phyloP scores from a whole-genome alignment of 2,329 filamentous ascomycete genomes.

The Arthrobotrys sinensis region DNA sequence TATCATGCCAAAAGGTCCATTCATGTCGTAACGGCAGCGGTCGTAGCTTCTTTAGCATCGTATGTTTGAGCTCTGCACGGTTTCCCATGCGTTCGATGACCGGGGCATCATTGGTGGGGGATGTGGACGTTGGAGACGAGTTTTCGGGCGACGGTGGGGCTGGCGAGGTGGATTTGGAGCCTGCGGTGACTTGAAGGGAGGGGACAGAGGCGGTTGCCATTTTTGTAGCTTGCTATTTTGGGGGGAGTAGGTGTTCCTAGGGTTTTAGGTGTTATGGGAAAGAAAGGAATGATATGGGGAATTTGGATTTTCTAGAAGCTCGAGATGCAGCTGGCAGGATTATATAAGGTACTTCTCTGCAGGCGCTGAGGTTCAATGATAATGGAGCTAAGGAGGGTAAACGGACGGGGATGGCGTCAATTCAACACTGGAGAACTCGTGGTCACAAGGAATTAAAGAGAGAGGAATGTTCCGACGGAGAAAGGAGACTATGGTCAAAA shows the following conservation, averaged over 20 bases:
- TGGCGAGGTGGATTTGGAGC: slow-evolving; percentile 51
- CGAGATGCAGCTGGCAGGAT: slow-evolving; percentile 26
- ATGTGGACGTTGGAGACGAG: slow-evolving; percentile 38
- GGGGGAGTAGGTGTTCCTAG: not conserved
- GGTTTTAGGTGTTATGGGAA: not conserved
- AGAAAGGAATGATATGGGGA: slow-evolving; percentile 10
- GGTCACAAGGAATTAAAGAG: slow-evolving; percentile 47
- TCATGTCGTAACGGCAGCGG: slow-evolving; percentile 70
- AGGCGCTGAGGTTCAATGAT: slow-evolving; percentile 15
- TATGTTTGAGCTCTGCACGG: slow-evolving; percentile 67
- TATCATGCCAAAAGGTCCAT: slow-evolving; percentile 71
- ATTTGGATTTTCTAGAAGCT: slow-evolving; percentile 16
- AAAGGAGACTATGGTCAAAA: slow-evolving; percentile 53
- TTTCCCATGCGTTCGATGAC: slow-evolving; percentile 62
- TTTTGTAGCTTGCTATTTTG: not conserved
- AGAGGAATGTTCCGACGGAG: slow-evolving; percentile 37
- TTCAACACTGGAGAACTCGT: slow-evolving; percentile 33
- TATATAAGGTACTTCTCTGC: slow-evolving; percentile 32
- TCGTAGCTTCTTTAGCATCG: slow-evolving; percentile 69
- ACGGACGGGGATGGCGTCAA: slow-evolving; percentile 50
- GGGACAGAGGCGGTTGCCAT: slow-evolving; percentile 60
- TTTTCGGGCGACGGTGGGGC: slow-evolving; percentile 31
- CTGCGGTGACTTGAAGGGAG: slow-evolving; percentile 63
- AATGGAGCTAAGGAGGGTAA: slow-evolving; percentile 17
- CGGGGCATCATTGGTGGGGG: slow-evolving; percentile 65